Conservation (phyloP, 345 rosid species). For the Populus simonii region DNA sequence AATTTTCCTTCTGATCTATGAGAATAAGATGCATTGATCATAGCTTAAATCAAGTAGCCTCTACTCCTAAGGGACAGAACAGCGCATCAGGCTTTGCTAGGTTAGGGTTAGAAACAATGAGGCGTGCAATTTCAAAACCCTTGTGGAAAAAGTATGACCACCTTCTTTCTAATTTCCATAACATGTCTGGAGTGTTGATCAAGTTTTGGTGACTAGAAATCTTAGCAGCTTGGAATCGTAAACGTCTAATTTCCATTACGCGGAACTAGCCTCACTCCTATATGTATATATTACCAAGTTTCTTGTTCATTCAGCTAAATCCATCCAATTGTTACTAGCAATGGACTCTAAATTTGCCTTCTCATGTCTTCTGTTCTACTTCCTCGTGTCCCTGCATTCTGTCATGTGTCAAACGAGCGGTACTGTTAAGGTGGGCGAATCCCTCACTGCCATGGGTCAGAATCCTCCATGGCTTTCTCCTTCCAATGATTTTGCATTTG, state of each 20-base stretch:
- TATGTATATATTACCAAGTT: neutral
- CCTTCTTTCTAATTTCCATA: too few relatives aligned
- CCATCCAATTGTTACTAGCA: neutral
- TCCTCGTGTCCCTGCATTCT: neutral
- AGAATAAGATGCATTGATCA: too few relatives aligned
- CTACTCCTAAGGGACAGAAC: too few relatives aligned
- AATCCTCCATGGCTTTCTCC: constrained; percentile 25
- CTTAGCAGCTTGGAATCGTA: neutral
- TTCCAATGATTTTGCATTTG: constrained; percentile 33
- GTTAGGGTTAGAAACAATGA: too few relatives aligned
- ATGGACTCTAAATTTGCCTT: neutral
- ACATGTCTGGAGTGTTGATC: too few relatives aligned
- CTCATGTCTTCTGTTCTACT: neutral
- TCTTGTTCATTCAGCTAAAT: neutral
- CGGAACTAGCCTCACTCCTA: too few relatives aligned
- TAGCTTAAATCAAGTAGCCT: too few relatives aligned
- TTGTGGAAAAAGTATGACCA: too few relatives aligned
- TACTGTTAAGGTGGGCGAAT: neutral
- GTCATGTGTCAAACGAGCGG: neutral
- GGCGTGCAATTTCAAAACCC: too few relatives aligned
- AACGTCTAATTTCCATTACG: neutral
- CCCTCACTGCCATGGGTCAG: constrained; percentile 3
- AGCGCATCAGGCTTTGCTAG: too few relatives aligned
- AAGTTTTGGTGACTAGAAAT: too few relatives aligned
- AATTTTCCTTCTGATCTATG: too few relatives aligned